Conservation (phyloP, 2,329 filamentous ascomycete species). For the Eutypa lata region DNA sequence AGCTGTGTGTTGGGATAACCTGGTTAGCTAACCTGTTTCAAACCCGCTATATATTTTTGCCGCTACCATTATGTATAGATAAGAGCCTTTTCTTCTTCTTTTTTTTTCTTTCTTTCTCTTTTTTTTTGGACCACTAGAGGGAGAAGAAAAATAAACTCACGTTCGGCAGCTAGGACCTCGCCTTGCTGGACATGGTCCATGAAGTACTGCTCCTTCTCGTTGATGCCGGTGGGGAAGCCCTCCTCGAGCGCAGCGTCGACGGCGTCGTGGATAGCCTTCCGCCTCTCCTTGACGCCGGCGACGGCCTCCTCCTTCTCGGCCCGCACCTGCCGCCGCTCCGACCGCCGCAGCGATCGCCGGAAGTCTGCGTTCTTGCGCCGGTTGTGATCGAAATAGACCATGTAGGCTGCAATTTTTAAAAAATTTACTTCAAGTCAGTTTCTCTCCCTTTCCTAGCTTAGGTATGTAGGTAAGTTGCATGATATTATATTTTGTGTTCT, state of each 20-base stretch:
- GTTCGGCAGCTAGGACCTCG: slow-evolving; percentile 78
- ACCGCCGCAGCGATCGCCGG: slow-evolving; percentile 66
- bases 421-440: too few species aligned
- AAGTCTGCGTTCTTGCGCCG: slow-evolving; percentile 63
- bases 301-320: slow-evolving; percentile 71
- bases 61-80: too few species aligned
- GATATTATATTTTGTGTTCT: neutral
- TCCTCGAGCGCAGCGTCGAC: slow-evolving; percentile 84
- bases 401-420: slow-evolving; percentile 55
- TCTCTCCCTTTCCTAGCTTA: too few species aligned
- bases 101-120: neutral
- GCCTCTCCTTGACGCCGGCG: slow-evolving; percentile 62
- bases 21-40: slow-evolving; percentile 13
- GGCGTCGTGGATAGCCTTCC: slow-evolving; percentile 68
- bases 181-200: slow-evolving; percentile 91
- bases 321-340: slow-evolving; percentile 70
- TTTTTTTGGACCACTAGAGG: neutral
- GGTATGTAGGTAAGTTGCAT: too few species aligned
- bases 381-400: slow-evolving; percentile 66
- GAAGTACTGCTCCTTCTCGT: slow-evolving; percentile 95
- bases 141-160: slow-evolving; percentile 47
- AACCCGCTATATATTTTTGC: too few species aligned
- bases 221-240: slow-evolving; percentile 84
- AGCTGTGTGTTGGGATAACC: slow-evolving; percentile 39
- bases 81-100: neutral